Conservation (phyloP, 129 eudicot genomes). For the Calendula officinalis region DNA sequence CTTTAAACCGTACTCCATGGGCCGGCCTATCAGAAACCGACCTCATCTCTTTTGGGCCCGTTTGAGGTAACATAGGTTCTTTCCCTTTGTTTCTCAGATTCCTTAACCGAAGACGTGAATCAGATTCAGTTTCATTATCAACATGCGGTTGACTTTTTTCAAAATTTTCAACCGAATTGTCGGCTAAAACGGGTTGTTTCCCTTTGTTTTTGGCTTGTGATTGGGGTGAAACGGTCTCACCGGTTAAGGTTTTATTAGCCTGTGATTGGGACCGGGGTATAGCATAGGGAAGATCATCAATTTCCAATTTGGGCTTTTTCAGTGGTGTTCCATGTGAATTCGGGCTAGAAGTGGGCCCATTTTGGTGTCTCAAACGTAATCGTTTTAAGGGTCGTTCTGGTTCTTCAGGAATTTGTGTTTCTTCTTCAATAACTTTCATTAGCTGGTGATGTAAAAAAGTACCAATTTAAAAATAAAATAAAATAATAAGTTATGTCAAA, state of each 20-base stretch:
- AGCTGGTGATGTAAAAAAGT: slow-evolving; percentile 21
- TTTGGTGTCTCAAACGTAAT: slow-evolving; percentile 53
- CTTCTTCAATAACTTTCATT: slow-evolving; percentile 44
- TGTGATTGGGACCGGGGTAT: slow-evolving; percentile 29
- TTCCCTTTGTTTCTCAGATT: slow-evolving; percentile 52
- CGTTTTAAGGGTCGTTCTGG: slow-evolving; percentile 69
- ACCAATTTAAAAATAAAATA: background rate
- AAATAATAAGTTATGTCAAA: background rate
- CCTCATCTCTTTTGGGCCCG: slow-evolving; percentile 32
- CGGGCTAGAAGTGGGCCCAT: slow-evolving; percentile 35
- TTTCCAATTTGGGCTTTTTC: slow-evolving; percentile 52
- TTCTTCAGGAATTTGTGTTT: slow-evolving; percentile 48
- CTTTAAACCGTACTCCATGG: slow-evolving; percentile 30
- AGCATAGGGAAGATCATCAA: slow-evolving; percentile 42
- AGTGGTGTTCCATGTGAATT: slow-evolving; percentile 25
- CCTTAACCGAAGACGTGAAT: slow-evolving; percentile 27
- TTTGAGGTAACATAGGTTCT: slow-evolving; percentile 44
- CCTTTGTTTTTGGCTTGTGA: slow-evolving; percentile 45
- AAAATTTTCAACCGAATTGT: slow-evolving; percentile 23
- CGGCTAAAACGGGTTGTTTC: slow-evolving; percentile 51
- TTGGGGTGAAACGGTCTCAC: slow-evolving; percentile 35
- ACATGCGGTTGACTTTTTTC: slow-evolving; percentile 24
- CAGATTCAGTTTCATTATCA: slow-evolving; percentile 31
- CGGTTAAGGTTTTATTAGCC: slow-evolving; percentile 16
- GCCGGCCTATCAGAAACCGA: slow-evolving; percentile 7